Percentiles rank a stretch among this genome's conserved stretches.
Conservation (phyloP, 2,329 filamentous ascomycete species). For the Lachnellula arida region DNA sequence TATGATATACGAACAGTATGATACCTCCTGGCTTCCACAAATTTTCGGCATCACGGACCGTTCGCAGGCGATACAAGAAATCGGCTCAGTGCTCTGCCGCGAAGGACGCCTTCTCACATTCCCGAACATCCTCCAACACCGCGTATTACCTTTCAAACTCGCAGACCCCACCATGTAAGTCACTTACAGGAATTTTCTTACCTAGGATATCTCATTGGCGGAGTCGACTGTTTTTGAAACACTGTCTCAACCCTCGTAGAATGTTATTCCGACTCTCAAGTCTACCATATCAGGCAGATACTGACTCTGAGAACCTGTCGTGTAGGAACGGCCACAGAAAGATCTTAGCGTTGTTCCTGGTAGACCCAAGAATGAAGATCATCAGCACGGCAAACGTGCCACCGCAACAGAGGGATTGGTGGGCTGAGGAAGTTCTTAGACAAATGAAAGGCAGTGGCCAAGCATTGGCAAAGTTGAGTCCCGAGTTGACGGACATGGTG, state of each 20-base stretch:
- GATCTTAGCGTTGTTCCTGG: slow-evolving; percentile 53
- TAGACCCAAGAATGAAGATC: slow-evolving; percentile 50
- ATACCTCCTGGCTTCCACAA: slow-evolving; percentile 12
- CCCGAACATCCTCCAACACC: slow-evolving; percentile 44
- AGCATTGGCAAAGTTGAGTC: slow-evolving; percentile 18
- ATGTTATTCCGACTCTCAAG: too few relatives aligned
- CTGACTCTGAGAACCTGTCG: too few relatives aligned
- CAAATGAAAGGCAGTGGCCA: slow-evolving; percentile 11
- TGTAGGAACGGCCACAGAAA: slow-evolving; percentile 50
- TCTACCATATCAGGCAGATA: too few relatives aligned
- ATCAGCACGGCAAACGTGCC: slow-evolving; percentile 48
- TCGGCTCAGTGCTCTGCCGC: slow-evolving; percentile 35
- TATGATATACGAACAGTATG: slow-evolving; percentile 3
- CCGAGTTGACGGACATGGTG: slow-evolving; percentile 17
- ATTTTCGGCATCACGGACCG: slow-evolving; percentile 14
- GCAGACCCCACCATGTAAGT: slow-evolving; percentile 33
- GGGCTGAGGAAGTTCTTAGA: slow-evolving; percentile 24
- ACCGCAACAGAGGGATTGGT: slow-evolving; percentile 46
- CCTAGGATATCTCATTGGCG: too few relatives aligned
- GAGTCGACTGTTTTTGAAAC: too few relatives aligned
- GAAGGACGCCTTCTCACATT: slow-evolving; percentile 42
- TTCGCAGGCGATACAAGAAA: slow-evolving; percentile 31
- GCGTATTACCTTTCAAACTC: slow-evolving; percentile 47
- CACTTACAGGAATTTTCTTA: too few relatives aligned
- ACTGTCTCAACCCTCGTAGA: too few relatives aligned